These are phyloP conservation scores for Nectriaceae sp. DNA, from an alignment of 2,329 filamentous ascomycete genomes.

Conservation along the genomic window DNA sequence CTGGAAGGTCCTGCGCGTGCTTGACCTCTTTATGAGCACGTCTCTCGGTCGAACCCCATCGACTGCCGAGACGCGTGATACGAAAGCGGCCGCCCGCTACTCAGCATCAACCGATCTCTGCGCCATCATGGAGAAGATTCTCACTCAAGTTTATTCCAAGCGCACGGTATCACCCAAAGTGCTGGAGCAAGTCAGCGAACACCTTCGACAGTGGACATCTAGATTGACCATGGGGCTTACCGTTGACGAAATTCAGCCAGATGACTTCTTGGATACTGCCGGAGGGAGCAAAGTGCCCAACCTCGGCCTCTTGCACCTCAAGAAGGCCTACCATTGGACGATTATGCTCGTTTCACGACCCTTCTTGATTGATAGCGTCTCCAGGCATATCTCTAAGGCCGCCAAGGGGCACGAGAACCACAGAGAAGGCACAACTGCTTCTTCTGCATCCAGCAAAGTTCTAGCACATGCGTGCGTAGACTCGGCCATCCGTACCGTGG, in stretches of 20 bases:
- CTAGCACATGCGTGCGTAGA: conserved; percentile 37
- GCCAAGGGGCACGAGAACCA: conserved; percentile 16
- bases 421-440: conserved; percentile 6
- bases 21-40: conserved; percentile 36
- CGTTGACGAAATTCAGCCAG: conserved; percentile 21
- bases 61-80: conserved; percentile 32
- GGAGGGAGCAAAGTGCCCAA: conserved; percentile 24
- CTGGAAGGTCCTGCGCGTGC: conserved; percentile 35
- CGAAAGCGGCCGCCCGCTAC: conserved; percentile 24
- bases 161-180: conserved; percentile 32
- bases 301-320: conserved; percentile 32
- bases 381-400: conserved; percentile 21
- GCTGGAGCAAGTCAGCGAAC: conserved; percentile 26
- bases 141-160: conserved; percentile 37
- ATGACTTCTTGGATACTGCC: conserved; percentile 16
- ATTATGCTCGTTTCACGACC: conserved; percentile 40
- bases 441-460: conserved; percentile 22
- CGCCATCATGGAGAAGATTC: conserved; percentile 38
- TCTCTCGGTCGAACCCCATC: conserved; percentile 35
- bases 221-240: conserved; percentile 19
- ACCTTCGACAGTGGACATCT: conserved; percentile 24
- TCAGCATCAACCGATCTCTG: conserved; percentile 35
- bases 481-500: conserved; percentile 37
- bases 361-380: conserved; percentile 35
- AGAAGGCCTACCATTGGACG: conserved; percentile 40